Evolutionary conservation across 306 rosid genomes (phyloP), one percentile per base, ranked within the genome.

Genomic region (Lathyrus aphaca): DNA sequence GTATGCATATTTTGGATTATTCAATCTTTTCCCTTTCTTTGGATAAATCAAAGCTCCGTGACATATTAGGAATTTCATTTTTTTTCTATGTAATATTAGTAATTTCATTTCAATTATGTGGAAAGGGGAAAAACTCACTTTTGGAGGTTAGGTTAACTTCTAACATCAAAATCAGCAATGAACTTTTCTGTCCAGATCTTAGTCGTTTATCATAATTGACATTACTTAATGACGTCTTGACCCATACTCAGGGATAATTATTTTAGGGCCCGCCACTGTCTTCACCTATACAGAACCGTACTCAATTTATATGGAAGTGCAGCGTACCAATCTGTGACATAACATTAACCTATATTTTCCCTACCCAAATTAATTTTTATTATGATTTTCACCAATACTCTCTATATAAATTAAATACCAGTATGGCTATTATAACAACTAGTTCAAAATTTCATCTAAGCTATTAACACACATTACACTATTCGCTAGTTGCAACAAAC

Each of bases 261-360:
- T 55, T 55, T 23, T 55, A 11, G 61, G 61, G 37, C 61, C 61
- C 32, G 37, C 61, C 60, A 25, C 16, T 54, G 32, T 54, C 35
- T 23, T 53, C 58, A 51, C 32, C 6, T 4, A 18, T 17, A 9
- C 10, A 4, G 29, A 50, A 18, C 29, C 12, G 14, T 19, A 18
- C 27, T 18, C 27, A 50, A 8, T 19, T 17, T 18, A 50, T 19
- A 18, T 4, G 5, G 5, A 51, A 9, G 12, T 12, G 30, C 8
- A 51, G 29, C 6, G 27, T 51, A 51, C 57, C 27, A 18, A 9
- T 18, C 29, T 23, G 10, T 5, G 12, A 10, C 3, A 48, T 5
- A 5, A 10, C 3, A 48, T 10, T 51, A 19, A 51, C 58, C 56
- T 51, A 12, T 51, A 12, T 55, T 25, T 55, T 2, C 16, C 4